Evolutionary conservation across 2,329 filamentous ascomycete genomes (phyloP).

Genomic region (Colletotrichum noveboracense): DNA sequence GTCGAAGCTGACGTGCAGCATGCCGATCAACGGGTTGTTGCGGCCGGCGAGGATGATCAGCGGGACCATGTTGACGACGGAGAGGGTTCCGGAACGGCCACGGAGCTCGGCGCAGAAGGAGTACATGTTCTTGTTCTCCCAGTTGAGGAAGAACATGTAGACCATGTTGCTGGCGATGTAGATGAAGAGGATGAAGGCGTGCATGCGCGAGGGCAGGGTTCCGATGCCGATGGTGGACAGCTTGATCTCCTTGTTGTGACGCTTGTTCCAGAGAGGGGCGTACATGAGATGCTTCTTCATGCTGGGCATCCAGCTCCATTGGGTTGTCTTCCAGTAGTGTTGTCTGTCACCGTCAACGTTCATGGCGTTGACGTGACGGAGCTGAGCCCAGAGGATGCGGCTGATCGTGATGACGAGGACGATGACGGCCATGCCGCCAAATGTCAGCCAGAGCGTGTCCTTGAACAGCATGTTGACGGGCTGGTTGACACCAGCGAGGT

Average conservation of each 20-base stretch:
- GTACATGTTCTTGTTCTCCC: slow-evolving; percentile 60
- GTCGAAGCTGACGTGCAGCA: slow-evolving; percentile 90
- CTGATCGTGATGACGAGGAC: slow-evolving; percentile 59
- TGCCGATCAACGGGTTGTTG: slow-evolving; percentile 87
- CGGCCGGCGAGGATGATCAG: slow-evolving; percentile 87
- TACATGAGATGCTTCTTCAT: slow-evolving; percentile 69
- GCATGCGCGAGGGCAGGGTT: slow-evolving; percentile 69
- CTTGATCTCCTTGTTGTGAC: slow-evolving; percentile 71
- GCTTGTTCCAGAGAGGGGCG: slow-evolving; percentile 67
- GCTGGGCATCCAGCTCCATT: slow-evolving; percentile 65
- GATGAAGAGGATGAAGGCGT: slow-evolving; percentile 59
- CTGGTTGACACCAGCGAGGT: slow-evolving; percentile 67
- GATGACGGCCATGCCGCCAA: slow-evolving; percentile 60
- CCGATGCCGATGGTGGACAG: slow-evolving; percentile 66
- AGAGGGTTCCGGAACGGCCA: slow-evolving; percentile 80
- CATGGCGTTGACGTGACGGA: slow-evolving; percentile 67
- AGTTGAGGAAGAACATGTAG: slow-evolving; percentile 69
- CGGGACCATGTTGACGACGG: slow-evolving; percentile 90
- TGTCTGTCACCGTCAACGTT: slow-evolving; percentile 55
- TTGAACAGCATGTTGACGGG: slow-evolving; percentile 61
- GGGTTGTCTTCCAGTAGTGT: slow-evolving; percentile 62
- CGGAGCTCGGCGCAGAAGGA: slow-evolving; percentile 81
- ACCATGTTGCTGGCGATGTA: slow-evolving; percentile 66
- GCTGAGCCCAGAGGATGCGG: slow-evolving; percentile 59
- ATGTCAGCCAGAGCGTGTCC: slow-evolving; percentile 64